These are phyloP conservation scores for Simmondsia chinensis DNA, from an alignment of 148 eudicot genomes.

Conservation along the genomic window DNA sequence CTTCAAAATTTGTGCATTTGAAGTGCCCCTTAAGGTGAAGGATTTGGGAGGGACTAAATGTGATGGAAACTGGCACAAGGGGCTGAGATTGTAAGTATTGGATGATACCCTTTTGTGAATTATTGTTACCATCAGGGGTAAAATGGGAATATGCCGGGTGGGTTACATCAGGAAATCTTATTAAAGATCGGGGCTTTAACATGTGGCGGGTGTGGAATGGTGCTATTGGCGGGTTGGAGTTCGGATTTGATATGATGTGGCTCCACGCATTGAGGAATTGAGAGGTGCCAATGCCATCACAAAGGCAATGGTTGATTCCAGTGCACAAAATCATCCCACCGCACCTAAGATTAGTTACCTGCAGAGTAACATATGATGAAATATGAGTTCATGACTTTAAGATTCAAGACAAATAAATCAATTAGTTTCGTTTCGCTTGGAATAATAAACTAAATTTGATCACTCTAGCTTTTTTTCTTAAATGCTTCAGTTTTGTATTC, in stretches of 20 bases:
- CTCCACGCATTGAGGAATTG: constrained; percentile 92
- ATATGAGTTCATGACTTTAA: not conserved
- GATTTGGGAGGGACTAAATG: constrained; percentile 44
- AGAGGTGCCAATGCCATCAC: constrained; percentile 89
- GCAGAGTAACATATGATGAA: not conserved
- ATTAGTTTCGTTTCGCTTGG: too few species aligned
- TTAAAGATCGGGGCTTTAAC: constrained; percentile 43
- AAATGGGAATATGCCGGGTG: constrained; percentile 38
- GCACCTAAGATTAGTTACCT: constrained; percentile 72
- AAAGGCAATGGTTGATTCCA: constrained; percentile 73
- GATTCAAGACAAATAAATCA: not conserved
- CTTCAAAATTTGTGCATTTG: constrained; percentile 86
- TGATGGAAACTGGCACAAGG: constrained; percentile 48
- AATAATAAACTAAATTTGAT: too few species aligned
- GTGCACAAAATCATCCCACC: constrained; percentile 88
- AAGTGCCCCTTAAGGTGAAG: constrained; percentile 48
- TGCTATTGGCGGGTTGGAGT: constrained; percentile 19
- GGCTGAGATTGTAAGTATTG: constrained; percentile 56
- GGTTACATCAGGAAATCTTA: constrained; percentile 27
- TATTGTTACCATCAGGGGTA: constrained; percentile 3
- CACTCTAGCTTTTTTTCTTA: too few species aligned
- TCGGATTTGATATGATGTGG: constrained; percentile 42
- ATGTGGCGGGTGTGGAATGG: constrained; percentile 66
- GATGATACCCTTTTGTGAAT: constrained; percentile 16
- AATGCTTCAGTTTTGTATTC: too few species aligned